These are phyloP conservation scores for Xylariaceae sp. DNA, from an alignment of 2,329 filamentous ascomycete species.

Conservation along the genomic window DNA sequence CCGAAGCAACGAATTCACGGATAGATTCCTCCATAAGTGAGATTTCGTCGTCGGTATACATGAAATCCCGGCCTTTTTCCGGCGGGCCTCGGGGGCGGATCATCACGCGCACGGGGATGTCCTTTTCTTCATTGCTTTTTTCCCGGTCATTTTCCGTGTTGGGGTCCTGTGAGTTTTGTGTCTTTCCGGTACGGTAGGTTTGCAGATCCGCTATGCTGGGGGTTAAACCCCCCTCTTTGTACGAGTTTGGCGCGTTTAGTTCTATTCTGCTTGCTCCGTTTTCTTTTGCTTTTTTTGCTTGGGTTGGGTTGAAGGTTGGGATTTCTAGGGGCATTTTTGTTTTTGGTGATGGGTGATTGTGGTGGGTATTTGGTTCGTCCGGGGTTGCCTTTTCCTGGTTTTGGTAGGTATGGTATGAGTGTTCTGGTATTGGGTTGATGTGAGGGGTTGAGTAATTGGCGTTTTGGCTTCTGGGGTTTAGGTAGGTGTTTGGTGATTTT, in stretches of 20 bases:
- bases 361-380: background rate
- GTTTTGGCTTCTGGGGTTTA: no score
- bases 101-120: constrained; percentile 51
- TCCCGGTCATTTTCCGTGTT: no score
- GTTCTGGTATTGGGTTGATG: no score
- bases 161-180: no score
- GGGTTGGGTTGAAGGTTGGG: constrained; percentile 47
- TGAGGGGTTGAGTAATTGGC: no score
- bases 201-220: constrained; percentile 43
- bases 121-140: no score
- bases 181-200: no score
- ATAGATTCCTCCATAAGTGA: constrained; percentile 42
- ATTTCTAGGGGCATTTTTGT: constrained; percentile 36
- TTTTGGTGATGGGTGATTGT: no score
- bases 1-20: constrained; percentile 35
- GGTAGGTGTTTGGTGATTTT: no score
- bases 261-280: constrained; percentile 50
- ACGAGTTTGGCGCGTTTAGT: constrained; percentile 50
- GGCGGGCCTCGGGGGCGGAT: constrained; percentile 47
- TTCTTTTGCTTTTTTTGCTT: constrained; percentile 38
- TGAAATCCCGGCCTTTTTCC: constrained; percentile 39
- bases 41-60: constrained; percentile 46
- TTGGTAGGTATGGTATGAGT: no score
- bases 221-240: constrained; percentile 48
- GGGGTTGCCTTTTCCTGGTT: no score